phyloP scores from a whole-genome alignment of 768 basidiomycete species.

The Mycena amicta region DNA sequence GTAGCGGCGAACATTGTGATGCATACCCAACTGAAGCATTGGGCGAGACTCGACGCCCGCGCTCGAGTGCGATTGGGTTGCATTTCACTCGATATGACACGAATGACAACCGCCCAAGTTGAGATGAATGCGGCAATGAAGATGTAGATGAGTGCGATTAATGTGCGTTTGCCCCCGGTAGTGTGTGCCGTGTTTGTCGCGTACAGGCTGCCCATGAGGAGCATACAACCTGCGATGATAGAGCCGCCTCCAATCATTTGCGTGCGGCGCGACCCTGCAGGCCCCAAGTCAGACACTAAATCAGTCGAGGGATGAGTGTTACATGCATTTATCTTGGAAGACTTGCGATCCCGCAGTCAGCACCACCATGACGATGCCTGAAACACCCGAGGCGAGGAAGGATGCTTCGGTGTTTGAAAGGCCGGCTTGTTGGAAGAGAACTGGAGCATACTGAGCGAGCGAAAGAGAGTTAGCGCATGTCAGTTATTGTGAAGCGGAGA shows the following conservation, averaged over 20 bases:
- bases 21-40: slow-evolving; percentile 45
- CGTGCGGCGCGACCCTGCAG: slow-evolving; percentile 33
- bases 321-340: slow-evolving; percentile 44
- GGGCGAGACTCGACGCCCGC: slow-evolving; percentile 41
- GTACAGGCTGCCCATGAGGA: slow-evolving; percentile 48
- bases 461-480: slow-evolving; percentile 33
- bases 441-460: slow-evolving; percentile 19
- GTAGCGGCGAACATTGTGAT: not conserved
- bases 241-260: slow-evolving; percentile 47
- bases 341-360: slow-evolving; percentile 41
- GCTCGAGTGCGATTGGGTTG: slow-evolving; percentile 50
- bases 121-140: slow-evolving; percentile 46
- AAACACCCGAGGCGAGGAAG: slow-evolving; percentile 53
- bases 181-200: slow-evolving; percentile 35
- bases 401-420: slow-evolving; percentile 47
- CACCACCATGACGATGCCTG: slow-evolving; percentile 46
- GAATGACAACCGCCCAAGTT: slow-evolving; percentile 47
- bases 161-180: slow-evolving; percentile 38
- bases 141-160: slow-evolving; percentile 50
- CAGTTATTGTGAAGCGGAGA: not conserved
- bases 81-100: slow-evolving; percentile 48
- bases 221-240: slow-evolving; percentile 39
- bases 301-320: no score
- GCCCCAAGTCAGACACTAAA: no score
- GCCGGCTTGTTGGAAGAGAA: slow-evolving; percentile 53